Conservation (phyloP, 495 filamentous ascomycete genomes). For the Clohesyomyces aquaticus region DNA sequence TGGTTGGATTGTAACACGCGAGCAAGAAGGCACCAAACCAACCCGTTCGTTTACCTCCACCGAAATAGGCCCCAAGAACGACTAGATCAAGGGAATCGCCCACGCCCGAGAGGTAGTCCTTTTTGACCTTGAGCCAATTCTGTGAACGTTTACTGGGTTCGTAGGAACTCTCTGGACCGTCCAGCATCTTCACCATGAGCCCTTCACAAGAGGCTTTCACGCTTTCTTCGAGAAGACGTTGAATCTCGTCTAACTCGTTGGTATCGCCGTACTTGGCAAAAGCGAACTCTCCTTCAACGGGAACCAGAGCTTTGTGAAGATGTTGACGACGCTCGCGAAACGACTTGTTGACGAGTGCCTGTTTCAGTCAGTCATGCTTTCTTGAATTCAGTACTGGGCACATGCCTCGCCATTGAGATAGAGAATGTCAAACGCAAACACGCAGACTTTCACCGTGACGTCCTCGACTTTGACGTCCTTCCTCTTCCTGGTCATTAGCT, state of each 20-base stretch:
- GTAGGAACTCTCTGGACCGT: constrained; percentile 87
- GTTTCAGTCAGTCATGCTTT: constrained; percentile 1
- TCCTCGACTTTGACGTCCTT: constrained; percentile 98
- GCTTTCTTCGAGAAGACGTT: constrained; percentile 85
- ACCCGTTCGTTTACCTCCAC: constrained; percentile 91
- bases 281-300: constrained; percentile 84
- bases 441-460: constrained; percentile 94
- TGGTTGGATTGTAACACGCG: constrained; percentile 82
- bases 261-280: constrained; percentile 88
- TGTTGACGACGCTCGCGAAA: constrained; percentile 82
- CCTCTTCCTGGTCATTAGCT: constrained; percentile 94
- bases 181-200: constrained; percentile 98
- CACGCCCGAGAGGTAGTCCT: constrained; percentile 90
- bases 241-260: constrained; percentile 90
- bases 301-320: constrained; percentile 71
- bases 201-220: constrained; percentile 96
- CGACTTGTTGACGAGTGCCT: constrained; percentile 81
- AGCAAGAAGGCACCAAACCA: constrained; percentile 94
- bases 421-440: constrained; percentile 94
- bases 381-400: background rate
- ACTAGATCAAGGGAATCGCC: constrained; percentile 97
- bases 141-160: constrained; percentile 93
- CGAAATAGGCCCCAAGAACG: constrained; percentile 91
- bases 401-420: constrained; percentile 88
- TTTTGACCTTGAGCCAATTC: constrained; percentile 99